Evolutionary conservation across 169 alveolate genomes (phyloP).

Genomic region (Eimeria nieschulzi): DNA sequence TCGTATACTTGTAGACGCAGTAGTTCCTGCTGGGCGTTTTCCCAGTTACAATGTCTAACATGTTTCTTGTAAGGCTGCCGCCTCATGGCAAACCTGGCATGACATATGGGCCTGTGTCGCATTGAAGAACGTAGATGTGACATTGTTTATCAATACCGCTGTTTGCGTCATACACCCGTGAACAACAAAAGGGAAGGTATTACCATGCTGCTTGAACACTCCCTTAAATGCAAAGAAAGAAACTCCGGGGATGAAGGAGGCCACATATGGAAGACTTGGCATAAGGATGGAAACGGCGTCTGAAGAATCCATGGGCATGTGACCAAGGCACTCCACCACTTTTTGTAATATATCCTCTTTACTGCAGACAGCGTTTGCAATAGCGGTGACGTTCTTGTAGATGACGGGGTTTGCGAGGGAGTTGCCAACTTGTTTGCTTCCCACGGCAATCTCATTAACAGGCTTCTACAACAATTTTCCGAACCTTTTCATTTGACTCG

Average conservation of each 20-base stretch:
- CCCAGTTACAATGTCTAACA: slow-evolving; percentile 48
- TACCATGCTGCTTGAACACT: slow-evolving; percentile 40
- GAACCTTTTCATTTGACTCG: slow-evolving; percentile 3
- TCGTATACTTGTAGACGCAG: slow-evolving; percentile 33
- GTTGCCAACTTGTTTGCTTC: slow-evolving; percentile 30
- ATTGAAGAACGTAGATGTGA: not conserved
- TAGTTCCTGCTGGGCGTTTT: slow-evolving; percentile 14
- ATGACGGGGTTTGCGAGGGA: slow-evolving; percentile 36
- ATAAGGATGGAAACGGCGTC: slow-evolving; percentile 37
- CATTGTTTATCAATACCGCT: not conserved
- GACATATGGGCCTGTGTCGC: slow-evolving; percentile 42
- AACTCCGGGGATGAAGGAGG: slow-evolving; percentile 37
- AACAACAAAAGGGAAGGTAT: not conserved
- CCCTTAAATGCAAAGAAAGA: slow-evolving; percentile 33
- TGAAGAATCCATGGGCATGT: slow-evolving; percentile 10
- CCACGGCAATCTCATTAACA: slow-evolving; percentile 6
- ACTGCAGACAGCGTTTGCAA: slow-evolving; percentile 4
- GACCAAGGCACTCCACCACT: slow-evolving; percentile 11
- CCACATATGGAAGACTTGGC: slow-evolving; percentile 25
- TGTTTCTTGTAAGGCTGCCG: slow-evolving; percentile 44
- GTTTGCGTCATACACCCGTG: not conserved
- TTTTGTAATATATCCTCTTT: not conserved
- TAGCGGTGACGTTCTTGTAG: not conserved
- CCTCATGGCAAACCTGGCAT: slow-evolving; percentile 66
- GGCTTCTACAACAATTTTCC: not conserved